Evolutionary conservation across 2,329 filamentous ascomycete species (phyloP), one percentile per base, ranked within the genome.

Genomic region (Corynespora cassiicola): DNA sequence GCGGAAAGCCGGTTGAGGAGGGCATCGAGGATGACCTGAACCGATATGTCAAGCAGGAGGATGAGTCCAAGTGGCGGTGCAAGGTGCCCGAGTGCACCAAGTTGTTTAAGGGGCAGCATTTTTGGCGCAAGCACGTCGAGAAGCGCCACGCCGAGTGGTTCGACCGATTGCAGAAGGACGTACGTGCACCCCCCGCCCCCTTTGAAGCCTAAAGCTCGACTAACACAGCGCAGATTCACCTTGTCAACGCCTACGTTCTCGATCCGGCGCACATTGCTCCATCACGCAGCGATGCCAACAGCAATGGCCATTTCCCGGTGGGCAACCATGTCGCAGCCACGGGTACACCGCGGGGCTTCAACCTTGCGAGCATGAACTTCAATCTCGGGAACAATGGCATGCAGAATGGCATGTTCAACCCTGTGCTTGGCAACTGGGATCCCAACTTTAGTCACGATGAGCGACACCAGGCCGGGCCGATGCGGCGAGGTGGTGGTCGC

Each of bases 71-170:
- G 66, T 99, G 86, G 78, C 84, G 95, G 45, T 99, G 94, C 79
- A 95, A 94, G 68, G 91, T 95, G 4, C 92, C 92, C 2, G 91
- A 96, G 24, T 99, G 94, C 70, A 87, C 87, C 8, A 99, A 99
- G 71, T 76, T 99, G 6, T 99, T 99, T 79, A 97, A 97, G 69
- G 94, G 94, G 42, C 87, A 95, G 27, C 84, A 92, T 56, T 99
- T 99, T 67, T 99, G 95, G 92, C 86, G 85, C 61, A 99, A 99
- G 76, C 94, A 99, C 60, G 86, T 97, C 11, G 92, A 97, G 71
- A 99, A 99, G 74, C 85, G 95, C 41, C 94, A 99, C 66, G 68
- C 81, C 0, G 92, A 97, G 36, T 99, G 91, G 88, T 79, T 88
- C 28, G 86, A 91, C 21, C 80, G 75, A 36, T 74, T 96, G 50